Evolutionary conservation across 2,329 filamentous ascomycete species (phyloP), one percentile per base, ranked within the genome.

Genomic region (Neurospora sp.): DNA sequence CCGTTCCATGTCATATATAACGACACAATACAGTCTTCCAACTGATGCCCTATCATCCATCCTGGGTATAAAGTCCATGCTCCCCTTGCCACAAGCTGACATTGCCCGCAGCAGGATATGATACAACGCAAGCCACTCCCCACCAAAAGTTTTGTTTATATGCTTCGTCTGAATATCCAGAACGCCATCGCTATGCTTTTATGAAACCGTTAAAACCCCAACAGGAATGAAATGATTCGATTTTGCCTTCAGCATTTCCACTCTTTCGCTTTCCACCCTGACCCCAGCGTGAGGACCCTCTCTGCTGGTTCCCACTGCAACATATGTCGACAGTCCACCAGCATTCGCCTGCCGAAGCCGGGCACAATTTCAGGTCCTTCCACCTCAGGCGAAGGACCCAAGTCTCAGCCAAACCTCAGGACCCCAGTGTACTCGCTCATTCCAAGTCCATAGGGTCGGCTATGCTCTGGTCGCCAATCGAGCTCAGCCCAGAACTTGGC

Each of bases 401-500:
- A 28, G 40, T 3, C 57, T 3, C 33, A 38, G 6, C 36, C 11
- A 19, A 43, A n/a, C 38, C 33, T n/a, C 52, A 36, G 33, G 3
- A 15, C 8, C n/a, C 12, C 66, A n/a, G 6, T 0, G n/a, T 40
- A 36, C 8, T 15, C 15, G 28, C 15, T 68, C 62, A 76, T 77
- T 82, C 66, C 78, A 81, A 72, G 68, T 85, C 82, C 83, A 87
- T 86, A 39, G 81, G 80, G 28, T 82, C 82, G 43, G 79, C 80
- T 67, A 82, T 81, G 40, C 81, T 76, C 66, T 79, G 77, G 71
- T 87, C 86, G 2, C 83, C 84, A 2, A 88, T 80, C 3, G 86
- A 88, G 72, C 86, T 88, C 8, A 88, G 79, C 1, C 85, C 85
- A 2, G 86, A 88, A 72, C 85, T 88, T 19, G 81, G 81, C 19